Evolutionary conservation across 1,139 yeast species (phyloP).

Genomic region (Nakaseomyces bracarensis): DNA sequence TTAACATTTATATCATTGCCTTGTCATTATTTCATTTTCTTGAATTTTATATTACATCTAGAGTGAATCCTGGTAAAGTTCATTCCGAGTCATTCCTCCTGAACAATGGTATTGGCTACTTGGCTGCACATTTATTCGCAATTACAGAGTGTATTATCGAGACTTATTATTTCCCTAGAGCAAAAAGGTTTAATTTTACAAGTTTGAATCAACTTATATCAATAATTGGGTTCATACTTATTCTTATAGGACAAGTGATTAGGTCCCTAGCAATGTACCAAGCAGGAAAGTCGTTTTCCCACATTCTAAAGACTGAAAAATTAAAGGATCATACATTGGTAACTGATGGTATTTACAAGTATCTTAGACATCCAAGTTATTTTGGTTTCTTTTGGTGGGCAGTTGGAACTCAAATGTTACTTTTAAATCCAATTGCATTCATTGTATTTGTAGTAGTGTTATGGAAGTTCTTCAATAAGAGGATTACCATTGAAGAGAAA

Average conservation of each 20-base stretch:
- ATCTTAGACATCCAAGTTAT: conserved; percentile 80
- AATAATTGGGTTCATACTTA: conserved; percentile 40
- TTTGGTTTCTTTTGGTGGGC: conserved; percentile 94
- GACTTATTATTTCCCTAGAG: conserved; percentile 33
- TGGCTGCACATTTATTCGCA: conserved; percentile 53
- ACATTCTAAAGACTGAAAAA: conserved; percentile 53
- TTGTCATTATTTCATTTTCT: conserved; percentile 64
- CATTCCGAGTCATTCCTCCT: conserved; percentile 71
- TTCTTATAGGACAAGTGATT: conserved; percentile 53
- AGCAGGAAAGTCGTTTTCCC: conserved; percentile 84
- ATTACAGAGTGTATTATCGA: conserved; percentile 42
- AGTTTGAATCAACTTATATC: conserved; percentile 18
- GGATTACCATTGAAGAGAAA: conserved; percentile 66
- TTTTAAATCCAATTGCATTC: conserved; percentile 54
- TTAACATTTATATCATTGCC: conserved; percentile 44
- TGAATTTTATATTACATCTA: conserved; percentile 74
- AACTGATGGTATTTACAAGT: conserved; percentile 60
- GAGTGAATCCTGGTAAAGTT: conserved; percentile 57
- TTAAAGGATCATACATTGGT: conserved; percentile 54
- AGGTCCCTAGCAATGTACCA: conserved; percentile 79
- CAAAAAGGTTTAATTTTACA: conserved; percentile 18
- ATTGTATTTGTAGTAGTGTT: conserved; percentile 43
- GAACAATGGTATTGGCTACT: conserved; percentile 59
- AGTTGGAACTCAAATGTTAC: conserved; percentile 65
- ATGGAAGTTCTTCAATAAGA: conserved; percentile 55